Conservation (phyloP, 495 filamentous ascomycete genomes). For the Parathielavia hyrcaniae region DNA sequence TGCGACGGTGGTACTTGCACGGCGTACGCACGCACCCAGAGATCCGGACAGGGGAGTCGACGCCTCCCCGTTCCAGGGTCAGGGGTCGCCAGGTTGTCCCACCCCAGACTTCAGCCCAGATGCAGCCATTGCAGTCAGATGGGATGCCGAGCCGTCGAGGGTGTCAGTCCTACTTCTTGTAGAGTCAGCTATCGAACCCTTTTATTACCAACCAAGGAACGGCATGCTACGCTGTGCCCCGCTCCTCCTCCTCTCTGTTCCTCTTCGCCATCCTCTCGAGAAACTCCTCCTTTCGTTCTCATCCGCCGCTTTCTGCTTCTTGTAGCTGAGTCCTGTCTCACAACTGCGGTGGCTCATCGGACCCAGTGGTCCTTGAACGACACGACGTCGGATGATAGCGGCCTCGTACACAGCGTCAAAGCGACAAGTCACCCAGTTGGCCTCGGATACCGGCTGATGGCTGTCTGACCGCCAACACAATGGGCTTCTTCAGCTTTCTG, state of each 20-base stretch:
- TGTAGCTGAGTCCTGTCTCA: too few relatives aligned
- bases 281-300: too few relatives aligned
- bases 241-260: not conserved
- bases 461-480: constrained; percentile 23
- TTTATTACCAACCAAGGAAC: too few relatives aligned
- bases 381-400: not conserved
- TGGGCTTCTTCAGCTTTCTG: constrained; percentile 43
- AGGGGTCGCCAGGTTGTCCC: not conserved
- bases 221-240: too few relatives aligned
- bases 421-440: not conserved
- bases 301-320: too few relatives aligned
- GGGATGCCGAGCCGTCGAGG: not conserved
- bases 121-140: not conserved
- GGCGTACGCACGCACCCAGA: not conserved
- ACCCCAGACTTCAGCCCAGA: not conserved
- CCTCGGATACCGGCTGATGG: constrained; percentile 20
- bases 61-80: constrained; percentile 5
- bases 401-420: not conserved
- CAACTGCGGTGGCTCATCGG: not conserved
- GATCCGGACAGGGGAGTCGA: not conserved
- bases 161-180: too few relatives aligned
- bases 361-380: not conserved
- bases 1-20: not conserved
- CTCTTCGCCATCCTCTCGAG: not conserved
- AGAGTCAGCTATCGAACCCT: too few relatives aligned